These are phyloP conservation scores for Penicillium corylophilum DNA, from an alignment of 2,329 filamentous ascomycete genomes.

Conservation along the genomic window DNA sequence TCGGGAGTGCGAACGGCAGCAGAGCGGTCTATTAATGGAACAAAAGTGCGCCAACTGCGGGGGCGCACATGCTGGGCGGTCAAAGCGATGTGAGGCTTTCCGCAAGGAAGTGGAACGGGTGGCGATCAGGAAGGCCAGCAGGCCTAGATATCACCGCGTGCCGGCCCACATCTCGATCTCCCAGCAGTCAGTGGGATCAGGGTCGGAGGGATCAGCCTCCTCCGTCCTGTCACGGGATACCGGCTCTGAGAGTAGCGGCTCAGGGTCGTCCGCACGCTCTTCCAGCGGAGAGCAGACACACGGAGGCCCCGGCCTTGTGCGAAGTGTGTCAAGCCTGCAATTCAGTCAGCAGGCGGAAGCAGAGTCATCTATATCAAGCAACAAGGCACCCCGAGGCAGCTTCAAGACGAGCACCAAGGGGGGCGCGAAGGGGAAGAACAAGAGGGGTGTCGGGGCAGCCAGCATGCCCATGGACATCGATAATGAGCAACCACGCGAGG, in stretches of 20 bases:
- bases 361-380: not conserved
- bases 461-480: not conserved
- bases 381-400: not conserved
- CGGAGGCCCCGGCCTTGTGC: not conserved
- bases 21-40: not conserved
- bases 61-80: too few species aligned
- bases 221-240: not conserved
- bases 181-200: not conserved
- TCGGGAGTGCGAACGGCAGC: not conserved
- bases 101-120: not conserved
- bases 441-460: not conserved
- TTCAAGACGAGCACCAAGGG: not conserved
- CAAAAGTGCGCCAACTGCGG: not conserved
- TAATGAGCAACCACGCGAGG: not conserved
- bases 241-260: not conserved
- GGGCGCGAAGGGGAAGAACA: not conserved
- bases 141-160: not conserved
- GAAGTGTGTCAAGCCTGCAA: not conserved
- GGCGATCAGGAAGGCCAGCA: not conserved
- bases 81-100: not conserved
- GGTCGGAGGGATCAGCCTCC: not conserved
- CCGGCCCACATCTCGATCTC: not conserved
- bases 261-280: not conserved
- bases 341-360: not conserved
- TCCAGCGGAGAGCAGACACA: not conserved